Percentiles rank a stretch among this genome's conserved stretches.
These are phyloP conservation scores for Myxozyma vanderwaltii DNA, from an alignment of 805 yeast species.

Conservation along the genomic window DNA sequence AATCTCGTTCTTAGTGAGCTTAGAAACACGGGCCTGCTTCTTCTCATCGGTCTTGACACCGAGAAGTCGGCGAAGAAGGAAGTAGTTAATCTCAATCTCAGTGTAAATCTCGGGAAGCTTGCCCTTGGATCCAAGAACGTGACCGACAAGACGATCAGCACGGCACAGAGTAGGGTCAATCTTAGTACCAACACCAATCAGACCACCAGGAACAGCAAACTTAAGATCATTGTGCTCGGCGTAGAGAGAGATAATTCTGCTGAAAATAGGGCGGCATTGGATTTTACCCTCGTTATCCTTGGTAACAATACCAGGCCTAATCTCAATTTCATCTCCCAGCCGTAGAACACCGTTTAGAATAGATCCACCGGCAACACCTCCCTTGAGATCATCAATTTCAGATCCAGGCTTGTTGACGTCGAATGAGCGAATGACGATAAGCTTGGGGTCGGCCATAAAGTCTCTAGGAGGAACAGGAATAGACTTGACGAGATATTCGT, in stretches of 20 bases:
- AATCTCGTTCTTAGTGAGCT: conserved; percentile 90
- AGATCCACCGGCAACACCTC: conserved; percentile 99
- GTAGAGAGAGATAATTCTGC: conserved; percentile 88
- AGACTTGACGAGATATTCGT: conserved; percentile 90
- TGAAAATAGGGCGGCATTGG: conserved; percentile 93
- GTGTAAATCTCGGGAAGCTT: conserved; percentile 94
- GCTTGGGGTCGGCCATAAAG: conserved; percentile 87
- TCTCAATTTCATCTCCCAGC: conserved; percentile 97
- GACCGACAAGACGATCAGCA: conserved; percentile 99
- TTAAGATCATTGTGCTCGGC: conserved; percentile 98
- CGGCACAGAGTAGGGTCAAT: conserved; percentile 98
- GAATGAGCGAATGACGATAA: conserved; percentile 96
- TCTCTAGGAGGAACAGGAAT: conserved; percentile 97
- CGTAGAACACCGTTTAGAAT: conserved; percentile 95
- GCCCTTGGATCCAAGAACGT: conserved; percentile 97
- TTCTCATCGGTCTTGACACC: conserved; percentile 88
- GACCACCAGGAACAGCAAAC: conserved; percentile 99
- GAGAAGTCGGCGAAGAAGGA: conserved; percentile 90
- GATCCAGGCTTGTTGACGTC: conserved; percentile 99
- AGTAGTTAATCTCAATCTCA: conserved; percentile 96
- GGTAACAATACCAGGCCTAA: conserved; percentile 98
- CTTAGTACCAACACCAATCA: conserved; percentile 98
- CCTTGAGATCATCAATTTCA: conserved; percentile 93
- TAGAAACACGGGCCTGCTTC: conserved; percentile 95
- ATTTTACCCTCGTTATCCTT: conserved; percentile 85